Evolutionary conservation across 768 basidiomycete species (phyloP), one percentile per base, ranked within the genome.

Genomic region (Fibroporia radiculosa): DNA sequence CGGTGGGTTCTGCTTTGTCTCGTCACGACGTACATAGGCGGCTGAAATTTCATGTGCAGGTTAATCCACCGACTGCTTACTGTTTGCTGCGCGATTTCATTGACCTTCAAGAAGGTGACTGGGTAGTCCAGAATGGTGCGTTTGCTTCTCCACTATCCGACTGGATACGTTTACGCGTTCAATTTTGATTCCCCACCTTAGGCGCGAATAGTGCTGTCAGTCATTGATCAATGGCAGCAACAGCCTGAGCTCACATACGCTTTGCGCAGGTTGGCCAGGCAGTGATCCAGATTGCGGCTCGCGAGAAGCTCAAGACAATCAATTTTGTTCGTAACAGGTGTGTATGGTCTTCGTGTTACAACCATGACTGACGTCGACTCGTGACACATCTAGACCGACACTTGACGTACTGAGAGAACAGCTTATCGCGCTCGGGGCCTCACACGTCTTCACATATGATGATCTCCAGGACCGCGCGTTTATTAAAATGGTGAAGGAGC

Each of bases 91-190:
- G 71, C 26, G 77, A 84, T 44, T 91, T 82, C 61, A 72, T 79
- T 5, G 53, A 69, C 27, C 71, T 91, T 33, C 50, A 75, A 40
- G 67, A 72, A 38, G 88, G 82, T 3, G 84, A 88, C 37, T 92
- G 82, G 82, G 70, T 93, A 13, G 59, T 93, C 10, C 90, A 93
- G 62, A 93, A 92, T 49, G 90, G 87, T 22, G 82, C 80, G 16
- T 48, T 11, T 13, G 22, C 28, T 23, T 18, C 16, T 16, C n/a
- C 22, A 11, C 3, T 32, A 1, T 24, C n/a, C 24, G 11, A 14
- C 16, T 6, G 6, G 10, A 25, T 26, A n/a, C n/a, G 29, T 4
- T 18, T 11, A 16, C 20, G 20, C 20, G 5, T 19, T 41, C 18
- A 23, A 31, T 1, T 10, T n/a, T n/a, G n/a, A n/a, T n/a, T 20